Percentiles rank a stretch among this genome's conserved stretches.
phyloP scores from a whole-genome alignment of 139 green algal species.

The Chlorella sp. region DNA sequence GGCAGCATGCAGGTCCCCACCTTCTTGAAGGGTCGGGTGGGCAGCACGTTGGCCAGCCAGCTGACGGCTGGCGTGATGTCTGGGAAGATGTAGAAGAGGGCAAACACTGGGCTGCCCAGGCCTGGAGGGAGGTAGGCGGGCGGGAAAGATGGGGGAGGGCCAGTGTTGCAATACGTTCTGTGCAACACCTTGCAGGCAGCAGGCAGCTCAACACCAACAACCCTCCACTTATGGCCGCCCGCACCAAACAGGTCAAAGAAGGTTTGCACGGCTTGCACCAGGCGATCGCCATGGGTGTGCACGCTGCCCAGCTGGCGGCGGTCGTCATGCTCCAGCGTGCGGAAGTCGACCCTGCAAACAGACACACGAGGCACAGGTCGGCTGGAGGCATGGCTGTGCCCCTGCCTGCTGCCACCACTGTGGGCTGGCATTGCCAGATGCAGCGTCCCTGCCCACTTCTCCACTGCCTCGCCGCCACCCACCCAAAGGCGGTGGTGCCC shows the following conservation, averaged over 20 bases:
- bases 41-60: neutral
- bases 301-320: neutral
- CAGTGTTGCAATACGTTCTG: neutral
- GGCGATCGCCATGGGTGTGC: no score
- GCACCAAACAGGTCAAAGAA: neutral
- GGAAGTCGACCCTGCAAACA: neutral
- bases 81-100: neutral
- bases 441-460: neutral
- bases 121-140: neutral
- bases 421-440: neutral
- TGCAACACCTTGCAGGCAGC: neutral
- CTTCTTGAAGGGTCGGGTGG: neutral
- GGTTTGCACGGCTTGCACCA: neutral
- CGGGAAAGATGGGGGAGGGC: no score
- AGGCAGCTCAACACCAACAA: neutral
- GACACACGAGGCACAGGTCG: neutral
- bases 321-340: neutral
- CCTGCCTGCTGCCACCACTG: neutral
- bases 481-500: conserved; percentile 67
- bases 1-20: neutral
- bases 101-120: neutral
- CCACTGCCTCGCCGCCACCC: neutral
- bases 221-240: no score
- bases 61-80: neutral
- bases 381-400: neutral